Evolutionary conservation across 495 filamentous ascomycete species (phyloP), one percentile per base, ranked within the genome.

Genomic region (Ramalina peruviana): DNA sequence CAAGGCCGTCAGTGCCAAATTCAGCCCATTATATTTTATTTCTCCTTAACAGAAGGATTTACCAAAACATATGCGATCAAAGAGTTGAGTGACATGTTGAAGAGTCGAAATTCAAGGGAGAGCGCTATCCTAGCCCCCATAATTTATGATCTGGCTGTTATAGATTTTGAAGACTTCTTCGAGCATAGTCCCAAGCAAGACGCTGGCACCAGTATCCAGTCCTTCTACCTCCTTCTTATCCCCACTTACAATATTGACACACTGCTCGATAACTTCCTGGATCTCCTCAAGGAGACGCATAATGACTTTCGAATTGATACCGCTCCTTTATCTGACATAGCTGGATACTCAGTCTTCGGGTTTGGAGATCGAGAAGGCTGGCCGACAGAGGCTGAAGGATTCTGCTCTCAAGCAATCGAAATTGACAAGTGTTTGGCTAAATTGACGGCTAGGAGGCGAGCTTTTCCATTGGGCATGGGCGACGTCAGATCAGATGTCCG

Each of bases 261-360:
- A 25, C 77, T 90, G 15, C 76, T 92, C 53, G 80, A 85, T 61
- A 84, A 72, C 16, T 86, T 96, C 60, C 65, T 96, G 13, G 74
- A 80, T 44, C 86, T 96, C 63, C 65, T 97, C 12, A 71, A 81
- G 57, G 90, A 97, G 58, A 97, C 88, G 0, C 89, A 96, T 58
- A 74, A 96, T 65, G 90, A 97, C 63, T 96, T 96, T 67, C 80
- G 90, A 17, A 92, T 97, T 52, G 88, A 95, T 61, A 94, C 88
- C 0, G 82, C 85, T 1, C 83, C 92, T 0, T 63, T 97, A 39
- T 81, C 82, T 0, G 67, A 67, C 10, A 65, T 96, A 37, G 68
- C 86, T 4, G 90, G 90, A 11, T 97, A 93, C 58, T 85, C 83
- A 0, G 90, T 97, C 2, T 96, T 96, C 70, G 90, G 90, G 0